Conservation (phyloP, 2,329 filamentous ascomycete genomes). For the Clonostachys byssicola region DNA sequence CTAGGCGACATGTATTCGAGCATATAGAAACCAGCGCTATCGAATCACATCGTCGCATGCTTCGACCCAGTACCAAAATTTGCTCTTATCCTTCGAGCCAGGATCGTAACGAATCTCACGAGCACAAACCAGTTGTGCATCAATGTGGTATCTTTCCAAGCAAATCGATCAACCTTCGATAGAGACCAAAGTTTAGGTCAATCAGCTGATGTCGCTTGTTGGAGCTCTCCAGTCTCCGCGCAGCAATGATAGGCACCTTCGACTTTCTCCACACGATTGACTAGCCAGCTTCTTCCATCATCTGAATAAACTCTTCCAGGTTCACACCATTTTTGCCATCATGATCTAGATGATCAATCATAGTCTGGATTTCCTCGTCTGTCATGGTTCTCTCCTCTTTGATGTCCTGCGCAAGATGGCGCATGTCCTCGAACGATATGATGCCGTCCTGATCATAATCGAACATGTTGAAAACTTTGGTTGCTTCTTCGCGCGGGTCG, state of each 20-base stretch:
- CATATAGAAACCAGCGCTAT: neutral
- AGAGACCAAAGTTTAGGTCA: too few relatives aligned
- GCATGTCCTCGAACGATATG: constrained; percentile 84
- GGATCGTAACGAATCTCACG: too few relatives aligned
- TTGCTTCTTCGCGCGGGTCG: constrained; percentile 86
- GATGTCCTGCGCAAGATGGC: constrained; percentile 82
- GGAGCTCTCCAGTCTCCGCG: too few relatives aligned
- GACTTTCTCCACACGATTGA: neutral
- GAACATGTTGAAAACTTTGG: constrained; percentile 88
- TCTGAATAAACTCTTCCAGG: constrained; percentile 64
- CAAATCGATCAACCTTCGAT: too few relatives aligned
- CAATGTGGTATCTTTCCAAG: too few relatives aligned
- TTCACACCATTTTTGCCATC: constrained; percentile 82
- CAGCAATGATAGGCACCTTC: too few relatives aligned
- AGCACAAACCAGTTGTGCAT: too few relatives aligned
- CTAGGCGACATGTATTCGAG: neutral
- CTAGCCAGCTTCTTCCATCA: constrained; percentile 44
- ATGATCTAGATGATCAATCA: constrained; percentile 98
- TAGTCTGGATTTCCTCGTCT: constrained; percentile 86
- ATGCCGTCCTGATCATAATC: constrained; percentile 89
- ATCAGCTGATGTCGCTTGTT: too few relatives aligned
- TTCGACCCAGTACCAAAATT: too few relatives aligned
- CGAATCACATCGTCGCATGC: too few relatives aligned
- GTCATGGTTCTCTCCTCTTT: constrained; percentile 77
- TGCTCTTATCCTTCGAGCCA: too few relatives aligned